Evolutionary conservation across 2,329 filamentous ascomycete species (phyloP).

Genomic region (Immersiporthe knoxdaviesiana): DNA sequence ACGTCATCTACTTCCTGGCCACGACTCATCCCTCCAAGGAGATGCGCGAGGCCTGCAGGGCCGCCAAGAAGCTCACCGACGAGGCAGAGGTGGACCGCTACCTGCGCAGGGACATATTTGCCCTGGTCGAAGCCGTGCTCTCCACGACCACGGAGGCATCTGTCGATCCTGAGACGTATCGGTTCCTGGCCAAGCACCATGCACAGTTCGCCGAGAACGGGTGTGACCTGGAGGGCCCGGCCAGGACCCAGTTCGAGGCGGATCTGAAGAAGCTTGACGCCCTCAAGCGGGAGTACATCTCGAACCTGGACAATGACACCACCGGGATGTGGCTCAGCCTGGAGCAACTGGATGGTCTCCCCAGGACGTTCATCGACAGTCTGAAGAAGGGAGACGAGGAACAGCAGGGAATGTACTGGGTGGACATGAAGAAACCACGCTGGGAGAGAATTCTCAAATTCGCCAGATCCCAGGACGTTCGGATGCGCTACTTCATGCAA

Average conservation of each 20-base stretch:
- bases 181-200: constrained; percentile 25
- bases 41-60: constrained; percentile 24
- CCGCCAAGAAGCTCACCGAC: constrained; percentile 18
- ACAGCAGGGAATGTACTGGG: constrained; percentile 21
- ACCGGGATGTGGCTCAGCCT: constrained; percentile 24
- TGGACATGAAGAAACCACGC: constrained; percentile 21
- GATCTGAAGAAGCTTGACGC: constrained; percentile 3
- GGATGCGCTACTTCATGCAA: constrained; percentile 21
- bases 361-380: constrained; percentile 10
- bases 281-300: constrained; percentile 14
- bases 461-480: constrained; percentile 20
- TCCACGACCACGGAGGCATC: background rate
- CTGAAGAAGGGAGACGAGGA: constrained; percentile 16
- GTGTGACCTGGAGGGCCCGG: constrained; percentile 16
- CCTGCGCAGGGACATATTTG: constrained; percentile 23
- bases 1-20: constrained; percentile 23
- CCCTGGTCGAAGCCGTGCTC: constrained; percentile 21
- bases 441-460: constrained; percentile 10
- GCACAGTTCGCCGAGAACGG: constrained; percentile 24
- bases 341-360: constrained; percentile 25
- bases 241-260: constrained; percentile 2
- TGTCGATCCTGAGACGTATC: constrained; percentile 9
- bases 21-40: constrained; percentile 24
- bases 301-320: constrained; percentile 25
- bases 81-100: constrained; percentile 22